These are phyloP conservation scores for Dictyophora rubrovolvata DNA, from an alignment of 768 basidiomycete species.

Conservation along the genomic window DNA sequence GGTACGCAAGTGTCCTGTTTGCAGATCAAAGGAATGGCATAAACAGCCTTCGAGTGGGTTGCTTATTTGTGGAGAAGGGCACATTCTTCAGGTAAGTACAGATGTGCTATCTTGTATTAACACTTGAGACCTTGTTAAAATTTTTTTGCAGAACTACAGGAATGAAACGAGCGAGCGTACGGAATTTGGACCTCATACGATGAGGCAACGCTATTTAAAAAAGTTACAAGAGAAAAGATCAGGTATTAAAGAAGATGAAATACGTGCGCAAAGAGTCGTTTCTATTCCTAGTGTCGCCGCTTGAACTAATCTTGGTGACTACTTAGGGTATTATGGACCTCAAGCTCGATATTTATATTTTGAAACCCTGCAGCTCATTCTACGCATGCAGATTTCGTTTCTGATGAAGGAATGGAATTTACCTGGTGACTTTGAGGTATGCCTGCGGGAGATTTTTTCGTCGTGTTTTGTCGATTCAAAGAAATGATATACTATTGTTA, in stretches of 20 bases:
- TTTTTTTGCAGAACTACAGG: conserved; percentile 55
- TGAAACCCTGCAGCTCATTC: conserved; percentile 72
- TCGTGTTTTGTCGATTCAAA: conserved; percentile 7
- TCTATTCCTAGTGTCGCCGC: conserved; percentile 2
- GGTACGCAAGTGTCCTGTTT: conserved; percentile 56
- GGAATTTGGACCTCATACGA: conserved; percentile 47
- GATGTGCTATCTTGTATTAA: background rate
- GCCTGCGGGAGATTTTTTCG: conserved; percentile 8
- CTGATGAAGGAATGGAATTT: conserved; percentile 57
- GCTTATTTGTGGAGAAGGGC: conserved; percentile 83
- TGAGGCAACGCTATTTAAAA: conserved; percentile 61
- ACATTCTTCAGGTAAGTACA: conserved; percentile 69
- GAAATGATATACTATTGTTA: conserved; percentile 19
- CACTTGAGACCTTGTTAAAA: background rate
- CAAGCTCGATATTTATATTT: conserved; percentile 73
- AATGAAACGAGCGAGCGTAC: conserved; percentile 69
- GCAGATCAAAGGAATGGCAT: conserved; percentile 80
- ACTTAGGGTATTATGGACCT: conserved; percentile 72
- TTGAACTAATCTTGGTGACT: background rate
- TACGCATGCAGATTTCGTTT: conserved; percentile 65
- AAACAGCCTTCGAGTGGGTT: conserved; percentile 75
- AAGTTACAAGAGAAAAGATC: conserved; percentile 40
- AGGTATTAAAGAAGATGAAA: conserved; percentile 45
- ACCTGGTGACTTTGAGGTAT: conserved; percentile 71
- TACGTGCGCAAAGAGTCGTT: conserved; percentile 34